Base-by-base conservation (phyloP, 2,329 filamentous ascomycete species). In the Aspergillus luchuensis region DNA sequence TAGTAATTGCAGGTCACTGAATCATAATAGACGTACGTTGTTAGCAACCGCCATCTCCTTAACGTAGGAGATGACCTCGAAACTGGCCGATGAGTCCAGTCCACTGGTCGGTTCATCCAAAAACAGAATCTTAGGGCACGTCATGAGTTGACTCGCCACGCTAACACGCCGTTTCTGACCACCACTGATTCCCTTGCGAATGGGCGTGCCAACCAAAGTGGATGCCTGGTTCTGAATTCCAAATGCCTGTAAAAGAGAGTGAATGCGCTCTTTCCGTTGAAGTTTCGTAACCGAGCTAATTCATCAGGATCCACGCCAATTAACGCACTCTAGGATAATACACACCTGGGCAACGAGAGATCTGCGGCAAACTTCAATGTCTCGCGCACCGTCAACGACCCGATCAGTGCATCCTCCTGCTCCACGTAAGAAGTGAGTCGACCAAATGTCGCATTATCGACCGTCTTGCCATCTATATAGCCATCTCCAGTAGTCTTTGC, bases 21-120 rank as follows among this genome's bases (percentile, higher is more conserved):
- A 13, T 15, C n/a, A 5, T 10, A 2, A 2, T 8, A 8, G 1
- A 7, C 49, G 7, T 67, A 89, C 86, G 60, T 89, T 89, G 71
- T 91, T 86, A 62, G 83, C 82, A 70, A 82, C 84, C 0, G 87
- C 90, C 30, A 92, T 82, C 8, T 82, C 79, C 69, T 84, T 87
- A 52, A 94, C 83, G 72, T 90, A 92, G 2, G 82, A 88, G 58
- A 94, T 87, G 21, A 96, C 90, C 74, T 96, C 90, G 65, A 81
- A 88, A 60, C 89, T 91, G 0, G 89, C 88, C 0, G 87, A 87
- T 7, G 90, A 93, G 73, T 96, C 92, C 8, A 96, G 80, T 8
- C 92, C 92, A 65, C 89, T 92, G 0, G 91, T 96, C 0, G 91
- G 91, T 75, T 95, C 91, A 71, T 95, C 91, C 33, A 96, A 78